Percentiles rank a stretch among this genome's conserved stretches.
These are phyloP conservation scores for Rhytidiadelphus loreus DNA, from an alignment of 225 moss, liverwort and hornwort genomes.

Conservation along the genomic window DNA sequence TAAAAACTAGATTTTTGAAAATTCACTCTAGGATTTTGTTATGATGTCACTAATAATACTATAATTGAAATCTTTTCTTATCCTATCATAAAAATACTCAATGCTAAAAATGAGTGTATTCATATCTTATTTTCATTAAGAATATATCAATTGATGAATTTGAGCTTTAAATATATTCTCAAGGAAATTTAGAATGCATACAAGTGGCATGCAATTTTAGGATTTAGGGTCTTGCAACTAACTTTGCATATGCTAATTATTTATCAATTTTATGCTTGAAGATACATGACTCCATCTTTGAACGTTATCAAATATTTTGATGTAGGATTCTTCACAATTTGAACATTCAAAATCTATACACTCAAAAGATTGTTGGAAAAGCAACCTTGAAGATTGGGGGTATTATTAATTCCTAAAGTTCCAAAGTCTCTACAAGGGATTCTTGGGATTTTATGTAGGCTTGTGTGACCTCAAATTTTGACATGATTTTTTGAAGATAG, in stretches of 20 bases:
- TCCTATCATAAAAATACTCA: background rate
- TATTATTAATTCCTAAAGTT: background rate
- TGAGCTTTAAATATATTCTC: background rate
- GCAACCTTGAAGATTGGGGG: accelerated
- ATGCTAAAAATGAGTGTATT: background rate
- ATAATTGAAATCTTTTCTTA: background rate
- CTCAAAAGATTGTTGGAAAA: background rate
- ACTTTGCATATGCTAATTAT: background rate
- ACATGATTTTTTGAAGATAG: accelerated
- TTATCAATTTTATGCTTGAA: background rate
- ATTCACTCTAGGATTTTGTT: background rate
- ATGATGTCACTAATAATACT: background rate
- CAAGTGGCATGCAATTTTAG: background rate
- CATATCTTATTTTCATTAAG: background rate
- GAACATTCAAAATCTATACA: background rate
- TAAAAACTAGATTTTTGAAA: background rate
- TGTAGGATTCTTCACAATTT: background rate
- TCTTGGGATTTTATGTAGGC: background rate
- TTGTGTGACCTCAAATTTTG: background rate
- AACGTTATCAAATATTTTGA: background rate
- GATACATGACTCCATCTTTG: background rate
- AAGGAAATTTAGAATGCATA: background rate
- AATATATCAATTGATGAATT: background rate
- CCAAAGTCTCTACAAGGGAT: accelerated
- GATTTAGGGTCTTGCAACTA: accelerated